phyloP scores from a whole-genome alignment of 768 basidiomycete genomes.

The Heimioporus sp. region DNA sequence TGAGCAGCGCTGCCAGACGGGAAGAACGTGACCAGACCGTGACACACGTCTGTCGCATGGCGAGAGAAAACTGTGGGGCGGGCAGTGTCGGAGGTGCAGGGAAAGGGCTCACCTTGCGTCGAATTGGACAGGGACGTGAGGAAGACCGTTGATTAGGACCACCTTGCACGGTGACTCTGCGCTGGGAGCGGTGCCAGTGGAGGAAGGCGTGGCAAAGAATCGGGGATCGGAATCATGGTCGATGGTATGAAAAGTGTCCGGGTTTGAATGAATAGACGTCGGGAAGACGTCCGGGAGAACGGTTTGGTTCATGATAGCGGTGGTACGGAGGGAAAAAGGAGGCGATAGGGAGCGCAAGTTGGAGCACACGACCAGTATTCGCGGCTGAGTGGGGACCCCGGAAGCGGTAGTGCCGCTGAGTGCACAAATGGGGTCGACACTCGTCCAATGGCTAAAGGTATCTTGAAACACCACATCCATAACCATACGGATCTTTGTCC shows the following conservation, averaged over 20 bases:
- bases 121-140: constrained; percentile 52
- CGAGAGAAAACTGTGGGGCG: constrained; percentile 23
- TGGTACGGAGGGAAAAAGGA: not conserved
- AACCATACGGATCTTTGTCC: no score
- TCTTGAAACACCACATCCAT: no score
- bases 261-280: constrained; percentile 2
- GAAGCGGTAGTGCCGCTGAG: not conserved
- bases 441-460: constrained; percentile 6
- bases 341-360: not conserved
- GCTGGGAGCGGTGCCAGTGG: constrained; percentile 31
- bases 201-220: no score
- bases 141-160: constrained; percentile 57
- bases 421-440: no score
- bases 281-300: constrained; percentile 12
- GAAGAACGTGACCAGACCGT: constrained; percentile 35
- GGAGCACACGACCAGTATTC: constrained; percentile 25
- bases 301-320: constrained; percentile 13
- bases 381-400: constrained; percentile 1
- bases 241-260: not conserved
- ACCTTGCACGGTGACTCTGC: constrained; percentile 40
- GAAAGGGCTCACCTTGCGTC: constrained; percentile 65
- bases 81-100: constrained; percentile 16
- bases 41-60: constrained; percentile 19
- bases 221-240: not conserved
- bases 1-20: constrained; percentile 15